These are phyloP conservation scores for Brettanomyces naardenensis DNA, from an alignment of 805 yeast species.

Conservation along the genomic window DNA sequence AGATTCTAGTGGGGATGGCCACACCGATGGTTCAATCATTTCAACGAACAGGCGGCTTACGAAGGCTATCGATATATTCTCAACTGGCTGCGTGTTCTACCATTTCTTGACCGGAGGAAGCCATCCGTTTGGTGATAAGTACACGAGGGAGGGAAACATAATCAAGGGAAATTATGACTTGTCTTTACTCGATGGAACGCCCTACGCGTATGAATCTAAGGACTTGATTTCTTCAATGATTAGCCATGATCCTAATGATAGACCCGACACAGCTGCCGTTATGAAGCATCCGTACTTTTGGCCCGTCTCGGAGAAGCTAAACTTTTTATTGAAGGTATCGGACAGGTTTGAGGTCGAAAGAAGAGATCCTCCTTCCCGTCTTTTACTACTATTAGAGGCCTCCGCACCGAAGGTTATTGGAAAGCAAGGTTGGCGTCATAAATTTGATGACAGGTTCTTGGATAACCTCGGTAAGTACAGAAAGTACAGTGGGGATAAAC, in stretches of 20 bases:
- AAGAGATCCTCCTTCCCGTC: conserved; percentile 59
- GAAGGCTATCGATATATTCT: conserved; percentile 86
- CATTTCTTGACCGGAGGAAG: conserved; percentile 74
- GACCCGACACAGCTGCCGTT: conserved; percentile 67
- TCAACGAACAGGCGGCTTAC: conserved; percentile 53
- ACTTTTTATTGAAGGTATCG: conserved; percentile 77
- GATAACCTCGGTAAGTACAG: conserved; percentile 86
- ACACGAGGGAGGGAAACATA: conserved; percentile 82
- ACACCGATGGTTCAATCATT: conserved; percentile 1
- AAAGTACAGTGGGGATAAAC: conserved; percentile 68
- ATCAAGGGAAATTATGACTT: conserved; percentile 55
- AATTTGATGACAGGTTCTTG: conserved; percentile 65
- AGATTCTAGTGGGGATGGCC: neutral
- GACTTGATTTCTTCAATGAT: conserved; percentile 75
- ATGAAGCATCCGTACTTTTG: conserved; percentile 88
- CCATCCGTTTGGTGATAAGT: conserved; percentile 95
- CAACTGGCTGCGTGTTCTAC: conserved; percentile 90
- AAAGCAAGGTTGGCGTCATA: conserved; percentile 66
- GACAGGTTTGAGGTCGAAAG: conserved; percentile 91
- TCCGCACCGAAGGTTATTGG: conserved; percentile 58
- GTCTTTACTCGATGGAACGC: conserved; percentile 34
- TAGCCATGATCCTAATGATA: conserved; percentile 46
- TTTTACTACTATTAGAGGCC: conserved; percentile 54
- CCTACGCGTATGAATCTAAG: conserved; percentile 53
- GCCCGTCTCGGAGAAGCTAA: conserved; percentile 64